Evolutionary conservation across 2,329 filamentous ascomycete species (phyloP).

Genomic region (Furcasterigmium sp.): DNA sequence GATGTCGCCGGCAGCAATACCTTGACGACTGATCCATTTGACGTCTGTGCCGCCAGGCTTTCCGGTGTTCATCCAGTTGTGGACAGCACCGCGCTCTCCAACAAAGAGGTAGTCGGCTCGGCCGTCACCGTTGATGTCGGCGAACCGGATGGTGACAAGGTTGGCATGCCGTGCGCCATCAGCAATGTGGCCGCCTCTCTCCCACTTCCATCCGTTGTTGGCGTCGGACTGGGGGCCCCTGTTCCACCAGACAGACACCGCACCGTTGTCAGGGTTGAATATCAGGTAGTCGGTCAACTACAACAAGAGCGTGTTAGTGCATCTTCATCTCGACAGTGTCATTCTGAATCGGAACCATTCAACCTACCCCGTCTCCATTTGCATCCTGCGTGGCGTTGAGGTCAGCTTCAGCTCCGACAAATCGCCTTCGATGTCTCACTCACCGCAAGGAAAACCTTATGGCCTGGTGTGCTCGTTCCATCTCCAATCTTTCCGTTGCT

Average conservation of each 20-base stretch:
- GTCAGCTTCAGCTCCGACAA: background rate
- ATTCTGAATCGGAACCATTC: background rate
- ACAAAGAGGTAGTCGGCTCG: conserved; percentile 18
- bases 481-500: conserved; percentile 11
- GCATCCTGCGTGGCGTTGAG: conserved; percentile 7
- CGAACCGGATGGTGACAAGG: conserved; percentile 14
- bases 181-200: conserved; percentile 16
- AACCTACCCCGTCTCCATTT: conserved; percentile 14
- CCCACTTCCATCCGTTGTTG: conserved; percentile 16
- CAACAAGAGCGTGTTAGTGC: background rate
- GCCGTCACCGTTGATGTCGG: conserved; percentile 20
- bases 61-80: conserved; percentile 14
- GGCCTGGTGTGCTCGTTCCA: conserved; percentile 4
- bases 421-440: background rate
- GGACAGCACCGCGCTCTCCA: conserved; percentile 14
- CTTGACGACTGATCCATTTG: conserved; percentile 5
- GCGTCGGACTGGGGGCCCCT: conserved; percentile 11
- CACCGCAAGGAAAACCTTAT: conserved; percentile 8
- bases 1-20: conserved; percentile 11
- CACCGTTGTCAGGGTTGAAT: conserved; percentile 7
- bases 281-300: conserved; percentile 14
- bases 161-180: conserved; percentile 17
- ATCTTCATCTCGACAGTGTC: background rate
- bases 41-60: conserved; percentile 10
- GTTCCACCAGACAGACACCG: conserved; percentile 15